A percentile compares a stretch with the other conserved stretches of the same genome.
phyloP scores from a whole-genome alignment of 441 rosid species.

The Croton setiger region DNA sequence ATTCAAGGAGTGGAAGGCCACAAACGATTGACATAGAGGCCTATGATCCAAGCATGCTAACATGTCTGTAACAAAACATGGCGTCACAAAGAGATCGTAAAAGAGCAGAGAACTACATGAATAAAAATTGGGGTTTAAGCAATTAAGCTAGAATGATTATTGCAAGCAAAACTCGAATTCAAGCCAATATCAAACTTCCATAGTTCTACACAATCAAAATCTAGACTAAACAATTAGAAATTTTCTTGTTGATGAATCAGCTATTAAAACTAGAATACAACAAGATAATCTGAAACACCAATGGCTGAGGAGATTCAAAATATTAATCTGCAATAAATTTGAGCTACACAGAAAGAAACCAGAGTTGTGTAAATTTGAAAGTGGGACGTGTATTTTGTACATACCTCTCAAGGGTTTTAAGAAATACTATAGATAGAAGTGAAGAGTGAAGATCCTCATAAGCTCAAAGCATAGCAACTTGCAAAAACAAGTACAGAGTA shows the following conservation, averaged over 20 bases:
- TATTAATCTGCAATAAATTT: neutral
- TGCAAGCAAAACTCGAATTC: neutral
- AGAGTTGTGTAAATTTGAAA: neutral
- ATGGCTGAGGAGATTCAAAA: neutral
- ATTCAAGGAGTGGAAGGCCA: conserved; percentile 74
- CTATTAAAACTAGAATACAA: neutral
- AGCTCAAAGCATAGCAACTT: neutral
- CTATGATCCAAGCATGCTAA: conserved; percentile 42
- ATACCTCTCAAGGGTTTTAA: neutral
- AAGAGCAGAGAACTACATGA: neutral
- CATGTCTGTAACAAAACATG: conserved; percentile 4
- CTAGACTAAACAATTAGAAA: neutral
- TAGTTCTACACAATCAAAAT: neutral
- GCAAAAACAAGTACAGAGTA: neutral
- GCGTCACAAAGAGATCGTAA: neutral
- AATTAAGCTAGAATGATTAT: neutral
- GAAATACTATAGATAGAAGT: neutral
- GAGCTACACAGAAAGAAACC: neutral
- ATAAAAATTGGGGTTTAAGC: conserved; percentile 4
- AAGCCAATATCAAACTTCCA: neutral
- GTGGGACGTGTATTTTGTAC: neutral
- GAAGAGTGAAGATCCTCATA: neutral
- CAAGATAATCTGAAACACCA: neutral
- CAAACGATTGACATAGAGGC: conserved; percentile 67
- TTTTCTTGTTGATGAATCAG: neutral